Evolutionary conservation across 2,329 filamentous ascomycete genomes (phyloP).

Genomic region (Pseudocercospora fuligena): DNA sequence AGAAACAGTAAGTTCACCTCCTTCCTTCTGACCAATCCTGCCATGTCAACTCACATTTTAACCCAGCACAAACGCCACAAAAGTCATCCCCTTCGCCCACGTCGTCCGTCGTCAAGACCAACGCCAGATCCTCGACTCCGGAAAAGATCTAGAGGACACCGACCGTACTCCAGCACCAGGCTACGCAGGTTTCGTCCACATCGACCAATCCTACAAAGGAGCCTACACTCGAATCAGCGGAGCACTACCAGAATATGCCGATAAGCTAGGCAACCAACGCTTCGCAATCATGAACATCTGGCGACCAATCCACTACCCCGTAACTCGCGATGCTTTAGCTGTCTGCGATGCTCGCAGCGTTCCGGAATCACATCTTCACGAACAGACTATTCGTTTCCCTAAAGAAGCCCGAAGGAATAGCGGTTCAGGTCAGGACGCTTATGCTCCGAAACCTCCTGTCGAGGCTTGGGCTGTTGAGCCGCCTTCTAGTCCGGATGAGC

Average conservation of each 20-base stretch:
- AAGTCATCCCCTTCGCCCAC: constrained; percentile 7
- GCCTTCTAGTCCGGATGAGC: not conserved
- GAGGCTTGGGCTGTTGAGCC: not conserved
- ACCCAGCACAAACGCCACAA: not conserved
- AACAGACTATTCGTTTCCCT: not conserved
- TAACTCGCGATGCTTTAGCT: constrained; percentile 26
- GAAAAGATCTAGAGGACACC: not conserved
- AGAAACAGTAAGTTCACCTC: constrained; percentile 8
- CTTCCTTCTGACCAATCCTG: not conserved
- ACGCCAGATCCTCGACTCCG: not conserved
- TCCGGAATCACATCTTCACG: constrained; percentile 50
- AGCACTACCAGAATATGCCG: not conserved
- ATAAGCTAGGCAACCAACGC: not conserved
- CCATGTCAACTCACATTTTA: not conserved
- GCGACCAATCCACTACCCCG: constrained; percentile 23
- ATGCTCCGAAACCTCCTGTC: not conserved
- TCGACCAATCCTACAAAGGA: constrained; percentile 12
- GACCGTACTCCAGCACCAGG: not conserved
- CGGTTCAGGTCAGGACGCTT: not conserved
- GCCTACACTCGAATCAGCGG: not conserved
- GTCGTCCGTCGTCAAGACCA: constrained; percentile 6
- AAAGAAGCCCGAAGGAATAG: not conserved
- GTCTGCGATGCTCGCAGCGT: constrained; percentile 27
- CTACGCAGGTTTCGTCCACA: constrained; percentile 4
- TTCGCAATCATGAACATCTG: constrained; percentile 53